phyloP scores from a whole-genome alignment of 2,329 filamentous ascomycete genomes.

The Cladosporium sp. region DNA sequence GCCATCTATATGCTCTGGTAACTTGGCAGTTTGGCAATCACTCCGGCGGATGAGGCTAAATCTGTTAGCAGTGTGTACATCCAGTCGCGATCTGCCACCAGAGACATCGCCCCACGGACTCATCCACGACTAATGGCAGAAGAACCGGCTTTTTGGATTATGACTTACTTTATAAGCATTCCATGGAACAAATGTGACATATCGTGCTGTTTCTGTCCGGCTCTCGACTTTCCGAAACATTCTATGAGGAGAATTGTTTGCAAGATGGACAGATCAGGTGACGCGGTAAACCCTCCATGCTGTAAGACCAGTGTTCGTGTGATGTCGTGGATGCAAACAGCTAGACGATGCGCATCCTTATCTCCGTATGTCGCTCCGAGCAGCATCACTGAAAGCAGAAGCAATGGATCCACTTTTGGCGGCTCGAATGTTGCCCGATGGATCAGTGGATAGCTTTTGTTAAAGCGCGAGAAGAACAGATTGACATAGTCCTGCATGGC shows the following conservation, averaged over 20 bases:
- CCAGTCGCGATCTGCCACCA: background rate
- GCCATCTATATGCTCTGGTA: conserved; percentile 38
- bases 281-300: conserved; percentile 57
- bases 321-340: conserved; percentile 62
- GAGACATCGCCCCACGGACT: background rate
- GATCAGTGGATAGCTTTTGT: conserved; percentile 60
- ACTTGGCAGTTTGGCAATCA: conserved; percentile 50
- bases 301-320: conserved; percentile 61
- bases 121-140: background rate
- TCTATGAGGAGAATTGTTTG: conserved; percentile 64
- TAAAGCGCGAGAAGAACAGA: conserved; percentile 62
- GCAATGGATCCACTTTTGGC: conserved; percentile 50
- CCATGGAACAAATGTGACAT: conserved; percentile 63
- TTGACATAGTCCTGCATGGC: conserved; percentile 59
- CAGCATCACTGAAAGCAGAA: conserved; percentile 56
- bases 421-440: conserved; percentile 60
- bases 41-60: conserved; percentile 50
- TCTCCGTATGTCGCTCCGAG: conserved; percentile 63
- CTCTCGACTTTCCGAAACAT: conserved; percentile 64
- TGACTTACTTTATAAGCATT: conserved; percentile 49
- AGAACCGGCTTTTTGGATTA: background rate
- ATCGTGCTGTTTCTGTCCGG: conserved; percentile 63
- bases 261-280: conserved; percentile 61
- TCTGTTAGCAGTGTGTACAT: background rate
- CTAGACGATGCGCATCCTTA: conserved; percentile 60